These are phyloP conservation scores for Peronospora belbahrii DNA, from an alignment of 352 stramenopile species.

Conservation along the genomic window DNA sequence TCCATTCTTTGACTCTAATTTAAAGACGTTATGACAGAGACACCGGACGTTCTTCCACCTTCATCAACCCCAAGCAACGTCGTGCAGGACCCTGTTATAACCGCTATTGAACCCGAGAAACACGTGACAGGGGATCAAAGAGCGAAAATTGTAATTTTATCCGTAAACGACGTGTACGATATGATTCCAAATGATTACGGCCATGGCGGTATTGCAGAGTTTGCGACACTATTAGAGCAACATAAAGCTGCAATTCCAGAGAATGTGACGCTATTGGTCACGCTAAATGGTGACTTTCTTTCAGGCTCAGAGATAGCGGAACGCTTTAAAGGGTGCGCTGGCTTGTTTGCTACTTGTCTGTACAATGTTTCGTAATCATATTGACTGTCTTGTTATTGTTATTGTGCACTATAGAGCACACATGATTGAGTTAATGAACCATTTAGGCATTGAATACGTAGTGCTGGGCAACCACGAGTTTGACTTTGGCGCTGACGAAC, in stretches of 20 bases:
- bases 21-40: not conserved
- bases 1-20: no score
- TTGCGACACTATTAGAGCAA: constrained; percentile 50
- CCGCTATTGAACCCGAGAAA: not conserved
- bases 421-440: constrained; percentile 76
- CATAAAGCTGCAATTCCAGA: constrained; percentile 6
- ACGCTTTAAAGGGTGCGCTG: constrained; percentile 50
- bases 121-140: not conserved
- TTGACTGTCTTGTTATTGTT: not conserved
- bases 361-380: no score
- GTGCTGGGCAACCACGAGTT: constrained; percentile 80
- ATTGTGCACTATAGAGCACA: constrained; percentile 30
- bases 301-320: constrained; percentile 57
- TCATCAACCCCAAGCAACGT: not conserved
- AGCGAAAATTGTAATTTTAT: not conserved
- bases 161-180: not conserved
- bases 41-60: not conserved
- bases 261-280: constrained; percentile 53
- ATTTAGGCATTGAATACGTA: constrained; percentile 62
- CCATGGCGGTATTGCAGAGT: constrained; percentile 47
- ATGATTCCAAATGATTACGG: constrained; percentile 54
- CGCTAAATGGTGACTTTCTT: constrained; percentile 73
- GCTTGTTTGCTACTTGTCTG: no score
- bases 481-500: constrained; percentile 50
- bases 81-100: not conserved